Evolutionary conservation across 768 basidiomycete species (phyloP).

Genomic region (Amanita exitialis): DNA sequence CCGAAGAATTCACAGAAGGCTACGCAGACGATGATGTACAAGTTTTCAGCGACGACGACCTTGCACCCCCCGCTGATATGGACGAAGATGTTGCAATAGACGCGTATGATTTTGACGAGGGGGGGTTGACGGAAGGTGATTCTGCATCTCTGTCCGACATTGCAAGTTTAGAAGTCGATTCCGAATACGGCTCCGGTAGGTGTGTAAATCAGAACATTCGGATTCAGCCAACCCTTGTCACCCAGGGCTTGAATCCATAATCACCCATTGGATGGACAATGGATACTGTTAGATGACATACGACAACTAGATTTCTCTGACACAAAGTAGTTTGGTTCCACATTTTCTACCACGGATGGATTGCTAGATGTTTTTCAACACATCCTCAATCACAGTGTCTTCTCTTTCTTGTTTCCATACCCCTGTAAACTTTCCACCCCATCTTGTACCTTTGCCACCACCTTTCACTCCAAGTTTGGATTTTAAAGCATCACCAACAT

Average conservation of each 20-base stretch:
- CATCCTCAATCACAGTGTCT: constrained; percentile 23
- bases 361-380: constrained; percentile 19
- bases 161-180: not conserved
- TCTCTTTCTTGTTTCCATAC: constrained; percentile 49
- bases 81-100: not conserved
- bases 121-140: constrained; percentile 34
- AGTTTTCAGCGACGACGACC: too few relatives aligned
- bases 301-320: not conserved
- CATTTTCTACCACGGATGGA: not conserved
- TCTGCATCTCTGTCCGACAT: constrained; percentile 19
- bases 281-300: not conserved
- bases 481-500: constrained; percentile 46
- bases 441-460: constrained; percentile 65
- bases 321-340: not conserved
- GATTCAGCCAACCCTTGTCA: not conserved
- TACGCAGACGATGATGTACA: not conserved
- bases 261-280: not conserved
- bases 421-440: constrained; percentile 68
- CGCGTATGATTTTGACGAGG: constrained; percentile 17
- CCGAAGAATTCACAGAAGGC: constrained; percentile 14
- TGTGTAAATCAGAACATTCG: not conserved
- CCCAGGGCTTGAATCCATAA: not conserved
- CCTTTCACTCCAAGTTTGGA: constrained; percentile 56
- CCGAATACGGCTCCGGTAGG: not conserved
- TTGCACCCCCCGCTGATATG: too few relatives aligned